These are phyloP conservation scores for Graphium sp. DNA, from an alignment of 2,329 filamentous ascomycete genomes.

Conservation along the genomic window DNA sequence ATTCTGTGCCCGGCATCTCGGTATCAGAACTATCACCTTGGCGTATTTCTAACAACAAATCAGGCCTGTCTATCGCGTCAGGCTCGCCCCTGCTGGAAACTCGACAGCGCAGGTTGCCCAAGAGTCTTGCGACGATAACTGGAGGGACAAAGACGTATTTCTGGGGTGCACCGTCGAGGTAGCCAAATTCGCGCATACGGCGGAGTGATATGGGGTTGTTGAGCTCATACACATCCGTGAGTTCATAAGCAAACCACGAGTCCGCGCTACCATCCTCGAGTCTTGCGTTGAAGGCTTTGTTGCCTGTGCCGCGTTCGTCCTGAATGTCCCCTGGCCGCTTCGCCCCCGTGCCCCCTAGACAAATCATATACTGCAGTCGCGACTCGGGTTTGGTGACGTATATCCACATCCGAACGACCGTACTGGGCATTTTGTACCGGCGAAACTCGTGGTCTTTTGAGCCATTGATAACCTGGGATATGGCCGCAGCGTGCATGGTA, in stretches of 20 bases:
- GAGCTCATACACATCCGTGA: slow-evolving; percentile 42
- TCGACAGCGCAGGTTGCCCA: slow-evolving; percentile 38
- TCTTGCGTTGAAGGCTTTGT: slow-evolving; percentile 31
- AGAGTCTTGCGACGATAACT: slow-evolving; percentile 36
- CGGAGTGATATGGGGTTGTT: slow-evolving; percentile 38
- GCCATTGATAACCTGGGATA: slow-evolving; percentile 30
- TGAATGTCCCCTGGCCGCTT: slow-evolving; percentile 29
- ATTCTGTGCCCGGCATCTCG: slow-evolving; percentile 12
- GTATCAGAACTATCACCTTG: slow-evolving; percentile 4
- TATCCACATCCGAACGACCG: slow-evolving; percentile 45
- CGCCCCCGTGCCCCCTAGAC: slow-evolving; percentile 26
- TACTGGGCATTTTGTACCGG: slow-evolving; percentile 33
- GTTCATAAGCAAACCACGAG: slow-evolving; percentile 29
- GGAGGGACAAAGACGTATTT: slow-evolving; percentile 38
- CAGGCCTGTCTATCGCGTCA: slow-evolving; percentile 9
- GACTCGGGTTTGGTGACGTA: slow-evolving; percentile 28
- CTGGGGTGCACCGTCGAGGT: slow-evolving; percentile 30
- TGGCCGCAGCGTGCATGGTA: slow-evolving; percentile 25
- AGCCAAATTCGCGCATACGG: slow-evolving; percentile 35
- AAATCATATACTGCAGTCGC: slow-evolving; percentile 42
- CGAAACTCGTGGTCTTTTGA: slow-evolving; percentile 37
- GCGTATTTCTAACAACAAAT: slow-evolving; percentile 5
- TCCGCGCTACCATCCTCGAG: slow-evolving; percentile 9
- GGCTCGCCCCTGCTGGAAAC: slow-evolving; percentile 16
- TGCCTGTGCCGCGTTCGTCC: slow-evolving; percentile 26